Base-by-base conservation (phyloP, 805 yeast species). In the Torulaspora delbrueckii region DNA sequence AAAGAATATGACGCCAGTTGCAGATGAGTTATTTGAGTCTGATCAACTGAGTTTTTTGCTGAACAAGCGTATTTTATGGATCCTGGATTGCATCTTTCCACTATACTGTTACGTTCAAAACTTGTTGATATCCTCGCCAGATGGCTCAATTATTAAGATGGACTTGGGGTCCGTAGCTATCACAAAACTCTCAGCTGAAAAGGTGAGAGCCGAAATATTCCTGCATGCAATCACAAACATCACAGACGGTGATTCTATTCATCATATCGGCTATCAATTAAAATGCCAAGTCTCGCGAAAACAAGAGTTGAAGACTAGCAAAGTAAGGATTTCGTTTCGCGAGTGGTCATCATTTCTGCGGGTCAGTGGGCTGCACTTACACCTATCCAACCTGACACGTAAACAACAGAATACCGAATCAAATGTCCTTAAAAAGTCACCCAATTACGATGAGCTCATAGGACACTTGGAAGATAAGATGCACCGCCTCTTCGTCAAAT, bases 341-440 rank as follows among this genome's bases (percentile, higher is more conserved):
- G 43, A 47, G n/a, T 58, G 62, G 63, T 48, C 51, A 12, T 48
- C 60, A 2, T 46, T 43, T 12, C 32, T 56, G 9, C 54, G 55
- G 40, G 16, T 57, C 2, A 55, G 53, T 16, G 62, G 59, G 32
- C 38, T 53, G n/a, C 48, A 45, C 25, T 12, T 58, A 6, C 38
- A 38, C 3, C 7, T 52, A 14, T 45, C 55, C 6, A 48, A 47
- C 3, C 18, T 43, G 7, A 23, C 45, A 16, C 26, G 25, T 10
- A 9, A 30, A 10, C 19, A 30, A 2, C 24, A 37, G 22, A 26
- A 18, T 4, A 9, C 33, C 12, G 10, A 31, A 9, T 10, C 7
- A 9, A 30, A 26, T 4, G 6, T 12, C 2, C 9, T 14, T 4
- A 19, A 10, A 13, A 27, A 27, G 3, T 9, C 26, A 2, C 26